Percentiles rank a stretch among this genome's conserved stretches.
Conservation (phyloP, 2,329 filamentous ascomycete genomes). For the Epichloe bromicola region DNA sequence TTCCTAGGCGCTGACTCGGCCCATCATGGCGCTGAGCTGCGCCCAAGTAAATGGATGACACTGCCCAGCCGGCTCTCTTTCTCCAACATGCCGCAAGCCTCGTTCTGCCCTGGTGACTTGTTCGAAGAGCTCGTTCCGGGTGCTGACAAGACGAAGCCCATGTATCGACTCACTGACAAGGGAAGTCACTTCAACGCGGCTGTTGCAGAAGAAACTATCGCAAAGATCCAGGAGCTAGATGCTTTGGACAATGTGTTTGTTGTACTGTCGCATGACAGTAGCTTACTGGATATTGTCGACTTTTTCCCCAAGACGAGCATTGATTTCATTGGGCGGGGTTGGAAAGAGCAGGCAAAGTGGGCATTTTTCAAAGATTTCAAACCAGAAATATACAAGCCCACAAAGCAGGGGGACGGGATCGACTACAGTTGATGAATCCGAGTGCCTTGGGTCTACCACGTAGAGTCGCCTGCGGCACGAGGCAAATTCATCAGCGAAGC, state of each 20-base stretch:
- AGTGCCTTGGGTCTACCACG: too few species aligned
- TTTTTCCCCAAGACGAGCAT: background rate
- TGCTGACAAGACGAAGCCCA: background rate
- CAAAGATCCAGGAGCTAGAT: slow-evolving; percentile 1
- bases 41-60: background rate
- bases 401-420: too few species aligned
- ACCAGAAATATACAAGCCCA: too few species aligned
- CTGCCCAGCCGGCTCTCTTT: background rate
- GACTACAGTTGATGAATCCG: too few species aligned
- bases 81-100: too few species aligned
- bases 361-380: background rate
- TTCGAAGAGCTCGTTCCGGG: background rate
- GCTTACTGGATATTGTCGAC: background rate
- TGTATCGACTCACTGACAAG: background rate
- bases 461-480: too few species aligned
- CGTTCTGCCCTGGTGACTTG: background rate
- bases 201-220: background rate
- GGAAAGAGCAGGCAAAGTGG: background rate
- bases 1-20: slow-evolving; percentile 12
- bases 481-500: too few species aligned
- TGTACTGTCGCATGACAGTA: background rate
- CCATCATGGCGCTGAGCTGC: slow-evolving; percentile 9
- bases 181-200: background rate
- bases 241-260: background rate
- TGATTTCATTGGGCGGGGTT: background rate